These are phyloP conservation scores for Luffa aegyptiaca DNA, from an alignment of 306 rosid species.

Conservation along the genomic window DNA sequence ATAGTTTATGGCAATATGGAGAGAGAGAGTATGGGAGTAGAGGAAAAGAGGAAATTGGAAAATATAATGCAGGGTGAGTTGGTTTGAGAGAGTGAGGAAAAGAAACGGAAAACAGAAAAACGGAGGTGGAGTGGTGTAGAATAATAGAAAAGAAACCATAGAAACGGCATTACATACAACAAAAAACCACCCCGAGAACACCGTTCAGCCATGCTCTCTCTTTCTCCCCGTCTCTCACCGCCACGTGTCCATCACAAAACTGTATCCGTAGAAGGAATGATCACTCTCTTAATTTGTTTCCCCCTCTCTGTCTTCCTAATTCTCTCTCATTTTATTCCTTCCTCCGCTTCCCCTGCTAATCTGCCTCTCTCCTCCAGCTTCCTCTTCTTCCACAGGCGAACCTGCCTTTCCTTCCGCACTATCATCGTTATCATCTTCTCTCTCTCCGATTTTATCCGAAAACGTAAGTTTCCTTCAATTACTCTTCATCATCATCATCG, in stretches of 20 bases:
- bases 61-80: no score
- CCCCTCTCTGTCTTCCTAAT: background rate
- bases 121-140: background rate
- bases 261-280: no score
- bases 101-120: background rate
- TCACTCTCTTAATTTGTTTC: background rate
- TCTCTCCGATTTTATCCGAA: background rate
- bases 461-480: background rate
- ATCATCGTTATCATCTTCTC: background rate
- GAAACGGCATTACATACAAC: no score
- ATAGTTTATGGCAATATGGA: no score
- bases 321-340: background rate
- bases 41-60: no score
- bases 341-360: background rate
- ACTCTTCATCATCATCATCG: background rate
- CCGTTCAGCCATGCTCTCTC: background rate
- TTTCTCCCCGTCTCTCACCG: background rate
- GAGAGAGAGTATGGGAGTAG: no score
- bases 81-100: no score
- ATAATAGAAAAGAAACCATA: no score
- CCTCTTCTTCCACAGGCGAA: background rate
- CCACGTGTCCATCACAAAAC: background rate
- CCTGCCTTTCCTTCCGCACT: background rate
- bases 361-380: slow-evolving; percentile 2
- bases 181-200: background rate